A percentile compares a stretch with the other conserved stretches of the same genome.
phyloP scores from a whole-genome alignment of 441 rosid genomes.

The Gossypium trilobum region DNA sequence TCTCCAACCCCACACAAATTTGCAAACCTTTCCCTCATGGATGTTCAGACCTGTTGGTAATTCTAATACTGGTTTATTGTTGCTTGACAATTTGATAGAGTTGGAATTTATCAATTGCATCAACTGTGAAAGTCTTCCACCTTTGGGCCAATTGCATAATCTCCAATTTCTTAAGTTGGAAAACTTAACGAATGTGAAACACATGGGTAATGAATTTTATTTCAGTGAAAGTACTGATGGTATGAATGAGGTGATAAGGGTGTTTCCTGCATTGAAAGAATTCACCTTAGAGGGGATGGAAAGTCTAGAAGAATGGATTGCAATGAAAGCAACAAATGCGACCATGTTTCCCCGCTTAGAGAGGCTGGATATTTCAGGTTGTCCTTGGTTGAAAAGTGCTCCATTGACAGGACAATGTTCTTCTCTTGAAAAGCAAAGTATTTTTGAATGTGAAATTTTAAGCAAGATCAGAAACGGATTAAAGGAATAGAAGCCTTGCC shows the following conservation, averaged over 20 bases:
- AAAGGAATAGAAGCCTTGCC: conserved; percentile 16
- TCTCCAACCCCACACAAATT: conserved; percentile 18
- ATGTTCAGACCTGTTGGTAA: neutral
- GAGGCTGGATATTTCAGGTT: neutral
- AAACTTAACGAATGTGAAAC: neutral
- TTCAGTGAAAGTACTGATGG: neutral
- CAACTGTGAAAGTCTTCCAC: neutral
- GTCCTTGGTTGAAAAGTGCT: neutral
- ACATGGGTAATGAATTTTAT: conserved; percentile 2
- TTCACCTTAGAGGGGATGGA: neutral
- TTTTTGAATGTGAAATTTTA: no score
- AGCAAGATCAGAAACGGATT: neutral
- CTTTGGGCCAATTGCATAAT: conserved; percentile 16
- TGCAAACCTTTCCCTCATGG: conserved; percentile 6
- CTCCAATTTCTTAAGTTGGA: neutral
- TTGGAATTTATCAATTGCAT: neutral
- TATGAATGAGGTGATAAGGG: no score
- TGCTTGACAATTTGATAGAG: neutral
- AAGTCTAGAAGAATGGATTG: neutral
- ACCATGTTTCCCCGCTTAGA: neutral
- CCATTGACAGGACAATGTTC: neutral
- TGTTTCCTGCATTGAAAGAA: conserved; percentile 13
- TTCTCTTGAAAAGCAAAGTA: neutral
- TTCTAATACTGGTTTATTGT: neutral
- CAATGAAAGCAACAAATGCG: neutral